These are phyloP conservation scores for Gleditsia sinensis DNA, from an alignment of 306 rosid species.

Conservation along the genomic window DNA sequence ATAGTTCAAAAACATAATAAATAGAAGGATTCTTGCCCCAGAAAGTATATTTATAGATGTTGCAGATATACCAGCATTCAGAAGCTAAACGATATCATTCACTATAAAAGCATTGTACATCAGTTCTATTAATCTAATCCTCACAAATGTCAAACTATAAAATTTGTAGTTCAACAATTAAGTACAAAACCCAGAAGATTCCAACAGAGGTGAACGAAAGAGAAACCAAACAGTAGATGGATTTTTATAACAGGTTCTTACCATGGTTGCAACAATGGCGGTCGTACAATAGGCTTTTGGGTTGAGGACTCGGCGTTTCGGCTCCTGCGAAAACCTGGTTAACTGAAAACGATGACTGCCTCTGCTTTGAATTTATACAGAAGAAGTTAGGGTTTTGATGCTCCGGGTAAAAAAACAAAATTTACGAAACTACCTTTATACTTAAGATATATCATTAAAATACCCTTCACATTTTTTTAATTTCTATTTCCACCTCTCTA, in stretches of 20 bases:
- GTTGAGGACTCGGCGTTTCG: not conserved
- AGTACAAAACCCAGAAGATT: not conserved
- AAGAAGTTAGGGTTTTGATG: constrained; percentile 39
- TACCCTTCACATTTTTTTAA: not conserved
- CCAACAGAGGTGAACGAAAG: not conserved
- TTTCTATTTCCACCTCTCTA: not conserved
- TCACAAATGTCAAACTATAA: not conserved
- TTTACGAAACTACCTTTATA: not conserved
- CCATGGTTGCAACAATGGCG: constrained; percentile 41
- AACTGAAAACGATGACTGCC: not conserved
- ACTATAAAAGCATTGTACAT: not conserved
- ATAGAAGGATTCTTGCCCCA: not conserved
- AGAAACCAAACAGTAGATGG: not conserved
- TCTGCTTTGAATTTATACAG: constrained; percentile 30
- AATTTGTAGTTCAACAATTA: not conserved
- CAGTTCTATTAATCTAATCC: not conserved
- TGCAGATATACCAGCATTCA: not conserved
- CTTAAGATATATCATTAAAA: not conserved
- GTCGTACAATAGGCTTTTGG: constrained; percentile 13
- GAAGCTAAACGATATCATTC: not conserved
- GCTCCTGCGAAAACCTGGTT: constrained; percentile 8
- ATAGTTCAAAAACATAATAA: not conserved
- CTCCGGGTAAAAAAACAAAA: not conserved
- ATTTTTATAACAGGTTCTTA: not conserved
- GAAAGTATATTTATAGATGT: not conserved